phyloP scores from a whole-genome alignment of 2,329 filamentous ascomycete genomes.

The Teratosphaeria zuluensis region DNA sequence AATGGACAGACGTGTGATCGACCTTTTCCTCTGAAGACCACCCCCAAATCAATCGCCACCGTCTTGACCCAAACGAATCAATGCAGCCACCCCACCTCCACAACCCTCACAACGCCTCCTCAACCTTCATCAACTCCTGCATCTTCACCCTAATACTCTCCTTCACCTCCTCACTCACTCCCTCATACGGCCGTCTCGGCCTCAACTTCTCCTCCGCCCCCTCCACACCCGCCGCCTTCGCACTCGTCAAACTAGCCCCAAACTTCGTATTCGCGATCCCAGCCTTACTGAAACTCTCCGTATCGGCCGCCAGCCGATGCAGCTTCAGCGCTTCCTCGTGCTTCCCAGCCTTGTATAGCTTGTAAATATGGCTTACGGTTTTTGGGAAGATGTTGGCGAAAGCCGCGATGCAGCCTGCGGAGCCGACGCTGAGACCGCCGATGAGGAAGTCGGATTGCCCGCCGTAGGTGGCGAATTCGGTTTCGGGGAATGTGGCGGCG shows the following conservation, averaged over 20 bases:
- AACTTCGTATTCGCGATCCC: conserved; percentile 58
- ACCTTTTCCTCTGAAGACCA: too few relatives aligned
- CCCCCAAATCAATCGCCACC: too few relatives aligned
- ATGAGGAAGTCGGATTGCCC: conserved; percentile 65
- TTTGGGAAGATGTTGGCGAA: conserved; percentile 48
- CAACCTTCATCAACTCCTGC: conserved; percentile 32
- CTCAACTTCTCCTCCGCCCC: conserved; percentile 48
- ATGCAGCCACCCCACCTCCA: background rate
- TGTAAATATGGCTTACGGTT: conserved; percentile 46
- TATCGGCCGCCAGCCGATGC: conserved; percentile 50
- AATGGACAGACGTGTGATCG: too few relatives aligned
- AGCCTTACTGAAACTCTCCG: conserved; percentile 53
- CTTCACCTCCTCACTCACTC: conserved; percentile 35
- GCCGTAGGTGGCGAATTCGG: conserved; percentile 57
- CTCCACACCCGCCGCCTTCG: conserved; percentile 49
- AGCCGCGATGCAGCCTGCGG: conserved; percentile 46
- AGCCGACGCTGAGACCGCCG: conserved; percentile 44
- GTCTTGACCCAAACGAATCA: too few relatives aligned
- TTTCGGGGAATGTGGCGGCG: conserved; percentile 38
- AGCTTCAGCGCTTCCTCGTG: conserved; percentile 46
- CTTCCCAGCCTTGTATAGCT: conserved; percentile 47
- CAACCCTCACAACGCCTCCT: conserved; percentile 21
- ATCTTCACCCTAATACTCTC: conserved; percentile 33
- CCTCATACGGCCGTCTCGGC: conserved; percentile 54
- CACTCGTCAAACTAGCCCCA: conserved; percentile 51